Percentiles rank a stretch among this genome's conserved stretches.
Evolutionary conservation across 1,284 basidiomycete genomes (phyloP).

Genomic region (Fomitiporia mediterranea): DNA sequence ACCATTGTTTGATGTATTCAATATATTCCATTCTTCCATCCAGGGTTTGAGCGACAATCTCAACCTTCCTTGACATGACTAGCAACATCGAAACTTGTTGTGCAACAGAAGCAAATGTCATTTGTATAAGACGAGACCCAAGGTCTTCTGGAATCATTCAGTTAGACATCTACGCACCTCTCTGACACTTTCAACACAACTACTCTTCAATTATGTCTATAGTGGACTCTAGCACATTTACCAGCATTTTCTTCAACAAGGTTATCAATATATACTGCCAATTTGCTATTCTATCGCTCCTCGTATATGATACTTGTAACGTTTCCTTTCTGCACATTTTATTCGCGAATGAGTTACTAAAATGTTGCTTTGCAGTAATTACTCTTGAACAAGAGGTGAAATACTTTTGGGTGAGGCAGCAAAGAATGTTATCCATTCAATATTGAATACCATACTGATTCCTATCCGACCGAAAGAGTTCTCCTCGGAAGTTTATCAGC

Average conservation of each 20-base stretch:
- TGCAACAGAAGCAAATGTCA: too few species aligned
- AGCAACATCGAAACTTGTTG: too few species aligned
- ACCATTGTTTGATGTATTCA: too few species aligned
- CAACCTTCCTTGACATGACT: too few species aligned
- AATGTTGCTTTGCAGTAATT: not conserved
- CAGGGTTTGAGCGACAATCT: too few species aligned
- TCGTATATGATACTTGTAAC: not conserved
- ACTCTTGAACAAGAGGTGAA: not conserved
- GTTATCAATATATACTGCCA: not conserved
- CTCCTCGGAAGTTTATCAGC: not conserved
- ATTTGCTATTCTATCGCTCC: not conserved
- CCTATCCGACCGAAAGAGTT: not conserved
- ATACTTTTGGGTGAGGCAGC: slow-evolving; percentile 1
- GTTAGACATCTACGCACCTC: too few species aligned
- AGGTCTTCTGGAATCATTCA: too few species aligned
- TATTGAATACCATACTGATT: not conserved
- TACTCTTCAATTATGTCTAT: not conserved
- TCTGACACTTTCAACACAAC: not conserved
- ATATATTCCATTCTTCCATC: too few species aligned
- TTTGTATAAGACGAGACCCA: too few species aligned
- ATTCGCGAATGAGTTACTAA: too few species aligned
- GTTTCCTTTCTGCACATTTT: not conserved
- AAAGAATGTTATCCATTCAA: not conserved
- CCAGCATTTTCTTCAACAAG: not conserved
- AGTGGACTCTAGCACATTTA: not conserved